Percentiles rank a stretch among this genome's conserved stretches.
These are phyloP conservation scores for Prosopis cineraria DNA, from an alignment of 306 rosid genomes.

Conservation along the genomic window DNA sequence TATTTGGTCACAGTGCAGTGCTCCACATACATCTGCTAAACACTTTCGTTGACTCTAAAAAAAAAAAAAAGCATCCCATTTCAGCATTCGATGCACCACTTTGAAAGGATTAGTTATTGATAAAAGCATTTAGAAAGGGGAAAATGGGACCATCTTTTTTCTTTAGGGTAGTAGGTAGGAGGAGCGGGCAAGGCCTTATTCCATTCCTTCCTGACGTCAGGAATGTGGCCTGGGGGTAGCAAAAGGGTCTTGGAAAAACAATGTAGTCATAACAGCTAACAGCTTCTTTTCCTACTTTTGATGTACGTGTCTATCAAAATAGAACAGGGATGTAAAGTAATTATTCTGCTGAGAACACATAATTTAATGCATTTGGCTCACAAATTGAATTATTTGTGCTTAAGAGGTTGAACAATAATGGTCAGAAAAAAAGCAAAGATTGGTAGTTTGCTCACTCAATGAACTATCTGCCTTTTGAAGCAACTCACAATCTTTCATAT, in stretches of 20 bases:
- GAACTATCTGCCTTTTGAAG: neutral
- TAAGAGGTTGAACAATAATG: neutral
- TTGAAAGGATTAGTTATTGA: neutral
- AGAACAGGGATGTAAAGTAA: neutral
- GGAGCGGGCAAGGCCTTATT: too few species aligned
- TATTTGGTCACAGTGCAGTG: conserved; percentile 69
- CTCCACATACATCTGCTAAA: conserved; percentile 80
- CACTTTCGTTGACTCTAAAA: conserved; percentile 66
- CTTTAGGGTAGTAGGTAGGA: too few species aligned
- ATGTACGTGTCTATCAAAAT: neutral
- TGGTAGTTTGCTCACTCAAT: neutral
- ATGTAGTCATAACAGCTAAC: too few species aligned
- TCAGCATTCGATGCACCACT: conserved; percentile 26
- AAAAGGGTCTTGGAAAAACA: too few species aligned
- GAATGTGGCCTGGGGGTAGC: too few species aligned
- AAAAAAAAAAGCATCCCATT: conserved; percentile 40
- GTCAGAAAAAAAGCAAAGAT: neutral
- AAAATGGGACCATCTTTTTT: too few species aligned
- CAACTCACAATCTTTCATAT: neutral
- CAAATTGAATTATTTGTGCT: neutral
- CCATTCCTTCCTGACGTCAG: too few species aligned
- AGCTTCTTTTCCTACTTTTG: neutral
- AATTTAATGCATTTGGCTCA: neutral
- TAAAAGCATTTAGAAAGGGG: neutral
- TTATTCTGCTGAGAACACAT: neutral